Evolutionary conservation across 352 stramenopile species (phyloP).

Genomic region (Phytophthora palmivora): DNA sequence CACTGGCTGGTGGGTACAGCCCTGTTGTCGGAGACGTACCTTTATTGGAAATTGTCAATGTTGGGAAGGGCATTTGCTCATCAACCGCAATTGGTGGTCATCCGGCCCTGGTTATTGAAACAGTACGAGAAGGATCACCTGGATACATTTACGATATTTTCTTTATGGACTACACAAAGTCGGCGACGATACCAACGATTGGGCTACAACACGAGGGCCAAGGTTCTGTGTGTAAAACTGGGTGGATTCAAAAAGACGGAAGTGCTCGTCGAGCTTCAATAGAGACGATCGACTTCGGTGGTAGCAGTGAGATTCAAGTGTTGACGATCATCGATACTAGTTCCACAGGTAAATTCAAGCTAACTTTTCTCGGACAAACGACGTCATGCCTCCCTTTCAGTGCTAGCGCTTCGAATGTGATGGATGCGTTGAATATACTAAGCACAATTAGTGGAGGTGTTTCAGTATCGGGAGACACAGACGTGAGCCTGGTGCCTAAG

Average conservation of each 20-base stretch:
- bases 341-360: slow-evolving; percentile 38
- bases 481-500: slow-evolving; percentile 49
- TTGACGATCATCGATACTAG: slow-evolving; percentile 44
- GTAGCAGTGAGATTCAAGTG: slow-evolving; percentile 70
- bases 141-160: slow-evolving; percentile 81
- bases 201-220: slow-evolving; percentile 44
- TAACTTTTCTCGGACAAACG: slow-evolving; percentile 53
- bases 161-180: slow-evolving; percentile 55
- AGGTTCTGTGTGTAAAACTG: slow-evolving; percentile 18
- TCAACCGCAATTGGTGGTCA: slow-evolving; percentile 51
- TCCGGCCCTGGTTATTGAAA: slow-evolving; percentile 76
- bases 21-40: slow-evolving; percentile 64
- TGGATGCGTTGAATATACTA: slow-evolving; percentile 41
- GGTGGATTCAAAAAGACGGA: slow-evolving; percentile 42
- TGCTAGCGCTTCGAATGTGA: slow-evolving; percentile 27
- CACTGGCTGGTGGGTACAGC: slow-evolving; percentile 61
- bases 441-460: slow-evolving; percentile 51
- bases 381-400: slow-evolving; percentile 54
- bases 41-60: slow-evolving; percentile 56
- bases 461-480: slow-evolving; percentile 51
- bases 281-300: slow-evolving; percentile 50
- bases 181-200: slow-evolving; percentile 22
- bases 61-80: slow-evolving; percentile 51
- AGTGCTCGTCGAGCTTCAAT: slow-evolving; percentile 53
- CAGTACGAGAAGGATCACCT: slow-evolving; percentile 55